A percentile compares a stretch with the other conserved stretches of the same genome.
phyloP scores from a whole-genome alignment of 2,329 filamentous ascomycete genomes.

The Clarireedia sp. region DNA sequence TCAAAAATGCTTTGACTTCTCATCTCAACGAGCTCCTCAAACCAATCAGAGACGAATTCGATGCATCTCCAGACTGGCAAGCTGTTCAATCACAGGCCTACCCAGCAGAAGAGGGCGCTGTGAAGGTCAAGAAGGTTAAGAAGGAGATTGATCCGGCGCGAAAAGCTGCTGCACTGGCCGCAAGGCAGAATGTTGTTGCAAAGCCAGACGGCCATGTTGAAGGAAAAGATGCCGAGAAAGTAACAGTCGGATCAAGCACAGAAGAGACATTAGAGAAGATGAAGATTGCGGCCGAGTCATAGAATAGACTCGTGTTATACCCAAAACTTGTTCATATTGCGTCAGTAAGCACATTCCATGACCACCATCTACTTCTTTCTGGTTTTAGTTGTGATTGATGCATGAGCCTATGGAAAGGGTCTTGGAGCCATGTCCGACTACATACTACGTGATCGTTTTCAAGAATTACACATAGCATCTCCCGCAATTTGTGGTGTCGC shows the following conservation, averaged over 20 bases:
- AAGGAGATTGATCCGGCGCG: slow-evolving; percentile 31
- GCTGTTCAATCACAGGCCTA: slow-evolving; percentile 71
- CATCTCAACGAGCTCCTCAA: slow-evolving; percentile 66
- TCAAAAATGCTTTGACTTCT: slow-evolving; percentile 76
- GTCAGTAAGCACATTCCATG: not conserved
- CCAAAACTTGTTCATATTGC: slow-evolving; percentile 11
- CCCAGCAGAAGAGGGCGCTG: slow-evolving; percentile 60
- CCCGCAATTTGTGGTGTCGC: too few species aligned
- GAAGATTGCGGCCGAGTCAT: slow-evolving; percentile 18
- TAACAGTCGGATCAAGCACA: slow-evolving; percentile 18
- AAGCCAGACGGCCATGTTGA: slow-evolving; percentile 25
- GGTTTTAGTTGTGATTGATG: not conserved
- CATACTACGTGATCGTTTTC: too few species aligned
- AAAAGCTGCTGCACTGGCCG: slow-evolving; percentile 25
- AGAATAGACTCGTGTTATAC: slow-evolving; percentile 12
- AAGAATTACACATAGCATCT: too few species aligned
- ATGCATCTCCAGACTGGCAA: slow-evolving; percentile 71
- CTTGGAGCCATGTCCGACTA: too few species aligned
- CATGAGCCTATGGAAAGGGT: not conserved
- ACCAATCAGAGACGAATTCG: slow-evolving; percentile 69
- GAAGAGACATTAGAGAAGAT: slow-evolving; percentile 25
- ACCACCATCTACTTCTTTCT: not conserved
- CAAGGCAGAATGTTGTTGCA: slow-evolving; percentile 20
- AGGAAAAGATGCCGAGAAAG: slow-evolving; percentile 19
- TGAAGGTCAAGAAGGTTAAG: slow-evolving; percentile 65